phyloP scores from a whole-genome alignment of 306 rosid genomes.

The Rubus parviflorus region DNA sequence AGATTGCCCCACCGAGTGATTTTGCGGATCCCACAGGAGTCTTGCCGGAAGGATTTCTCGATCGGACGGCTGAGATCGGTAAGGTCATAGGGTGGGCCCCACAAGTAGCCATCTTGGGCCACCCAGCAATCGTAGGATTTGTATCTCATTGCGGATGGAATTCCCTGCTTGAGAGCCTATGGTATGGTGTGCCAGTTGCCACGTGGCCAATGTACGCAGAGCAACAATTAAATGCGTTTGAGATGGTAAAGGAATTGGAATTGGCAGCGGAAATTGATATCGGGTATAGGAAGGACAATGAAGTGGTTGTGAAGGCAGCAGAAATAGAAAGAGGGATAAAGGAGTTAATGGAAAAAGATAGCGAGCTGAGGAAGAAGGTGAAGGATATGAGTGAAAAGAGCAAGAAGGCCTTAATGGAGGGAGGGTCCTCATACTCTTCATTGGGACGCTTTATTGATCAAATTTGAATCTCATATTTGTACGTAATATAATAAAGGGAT shows the following conservation, averaged over 20 bases:
- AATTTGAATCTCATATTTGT: too few relatives aligned
- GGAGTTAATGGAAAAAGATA: slow-evolving; percentile 8
- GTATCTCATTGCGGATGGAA: slow-evolving; percentile 40
- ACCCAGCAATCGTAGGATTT: slow-evolving; percentile 24
- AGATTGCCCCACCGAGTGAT: not conserved
- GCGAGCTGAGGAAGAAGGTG: slow-evolving; percentile 5
- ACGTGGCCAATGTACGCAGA: slow-evolving; percentile 34
- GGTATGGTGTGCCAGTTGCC: slow-evolving; percentile 31
- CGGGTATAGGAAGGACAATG: not conserved
- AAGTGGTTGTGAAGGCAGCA: not conserved
- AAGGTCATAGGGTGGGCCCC: slow-evolving; percentile 33
- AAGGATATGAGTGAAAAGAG: slow-evolving; percentile 7
- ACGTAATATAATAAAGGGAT: too few relatives aligned
- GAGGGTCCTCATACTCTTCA: slow-evolving; percentile 1
- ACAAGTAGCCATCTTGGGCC: slow-evolving; percentile 16
- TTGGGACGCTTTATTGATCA: not conserved
- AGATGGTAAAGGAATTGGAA: slow-evolving; percentile 19
- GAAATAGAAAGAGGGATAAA: slow-evolving; percentile 25
- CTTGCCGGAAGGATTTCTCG: slow-evolving; percentile 23
- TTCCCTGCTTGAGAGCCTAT: slow-evolving; percentile 24
- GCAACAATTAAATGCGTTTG: slow-evolving; percentile 24
- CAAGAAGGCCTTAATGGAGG: not conserved
- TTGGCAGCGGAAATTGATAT: slow-evolving; percentile 18
- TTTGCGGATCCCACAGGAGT: not conserved
- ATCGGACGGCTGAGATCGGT: slow-evolving; percentile 9